Base-by-base conservation (phyloP, 805 yeast species). In the Teunomyces kruisii region DNA sequence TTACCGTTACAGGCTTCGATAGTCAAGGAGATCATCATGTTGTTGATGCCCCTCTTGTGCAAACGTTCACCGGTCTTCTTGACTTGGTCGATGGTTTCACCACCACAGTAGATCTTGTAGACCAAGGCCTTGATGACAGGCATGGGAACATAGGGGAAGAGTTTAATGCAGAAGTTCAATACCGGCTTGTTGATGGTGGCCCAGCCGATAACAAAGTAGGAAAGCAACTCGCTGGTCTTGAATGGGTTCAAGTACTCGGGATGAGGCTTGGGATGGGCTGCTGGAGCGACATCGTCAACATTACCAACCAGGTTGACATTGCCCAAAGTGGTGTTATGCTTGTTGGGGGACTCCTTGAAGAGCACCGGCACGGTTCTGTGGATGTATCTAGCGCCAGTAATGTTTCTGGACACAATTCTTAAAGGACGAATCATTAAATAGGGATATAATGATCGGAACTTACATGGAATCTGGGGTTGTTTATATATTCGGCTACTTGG, bases 1-100 rank as follows among this genome's bases (percentile, higher is more conserved):
- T 78, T 78, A 31, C 96, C 96, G 52, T 88, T 88, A 43, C 97
- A 84, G 45, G 94, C 96, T 67, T 91, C 98, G 42, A 91, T 90
- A 12, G 97, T 88, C 62, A 89, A 80, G 1, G 95, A 85, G n/a
- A 91, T 72, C 96, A 91, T 89, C 96, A 91, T 88, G 72, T 91
- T 92, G 54, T 87, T 81, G 58, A 90, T 86, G 8, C 96, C 96
- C 49, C 96, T 76, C 42, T 76, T 64, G 44, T 80, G 73, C 53
- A 91, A 74, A 47, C 80, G 72, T 44, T 74, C 68, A 43, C 96
- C 96, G 3, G 96, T 86, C 44, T 72, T 62, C 43, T 80, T 72
- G 10, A 91, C 94, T 52, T 90, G 86, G 9, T 66, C 65, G 44
- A 84, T 76, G 48, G 78, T 80, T 56, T 87, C 92, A 46, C 98